Evolutionary conservation across 2,329 filamentous ascomycete species (phyloP), one percentile per base, ranked within the genome.

Genomic region (Rutstroemia sp.): DNA sequence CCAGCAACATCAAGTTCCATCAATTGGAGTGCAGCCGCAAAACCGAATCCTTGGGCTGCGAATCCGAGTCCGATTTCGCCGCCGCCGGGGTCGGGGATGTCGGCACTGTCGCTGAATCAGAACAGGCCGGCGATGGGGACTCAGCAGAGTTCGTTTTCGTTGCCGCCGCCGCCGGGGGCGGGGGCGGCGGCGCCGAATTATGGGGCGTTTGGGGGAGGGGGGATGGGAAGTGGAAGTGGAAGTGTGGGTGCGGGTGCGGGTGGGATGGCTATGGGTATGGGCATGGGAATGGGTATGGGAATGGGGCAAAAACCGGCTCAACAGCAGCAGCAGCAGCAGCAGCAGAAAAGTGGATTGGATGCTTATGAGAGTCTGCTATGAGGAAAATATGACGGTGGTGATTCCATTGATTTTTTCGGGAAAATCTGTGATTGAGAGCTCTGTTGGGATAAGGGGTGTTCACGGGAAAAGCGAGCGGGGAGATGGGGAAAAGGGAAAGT

Each of bases 291-390:
- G 53, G 65, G 61, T 19, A 64, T 64, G 37, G 63, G 62, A 50
- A 51, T 70, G 8, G 56, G 59, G 27, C n/a, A 52, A 18, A 61
- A 63, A n/a, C 58, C 56, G 27, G 61, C 63, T 9, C 58, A 58
- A 27, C 59, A 23, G 23, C 23, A 23, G 23, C 23, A 23, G 23
- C 23, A 23, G 23, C 21, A 58, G 38, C 23, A 54, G 18, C 70
- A 72, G 34, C 69, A 72, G 58, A 73, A 73, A 57, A 66, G 62
- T 14, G 79, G 78, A 1, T 65, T 82, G 57, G 79, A 81, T 67
- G 79, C 77, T 59, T 82, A 77, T 65, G 77, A 81, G 62, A 82
- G 79, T 67, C 71, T 82, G 60, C 65, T 82, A 58, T 82, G 50
- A 64, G 14, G 12, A 6, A 8, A 49, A 21, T 18, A n/a, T 2